A percentile compares a stretch with the other conserved stretches of the same genome.
phyloP scores from a whole-genome alignment of 768 basidiomycete genomes.

The Lactarius hengduanensis region DNA sequence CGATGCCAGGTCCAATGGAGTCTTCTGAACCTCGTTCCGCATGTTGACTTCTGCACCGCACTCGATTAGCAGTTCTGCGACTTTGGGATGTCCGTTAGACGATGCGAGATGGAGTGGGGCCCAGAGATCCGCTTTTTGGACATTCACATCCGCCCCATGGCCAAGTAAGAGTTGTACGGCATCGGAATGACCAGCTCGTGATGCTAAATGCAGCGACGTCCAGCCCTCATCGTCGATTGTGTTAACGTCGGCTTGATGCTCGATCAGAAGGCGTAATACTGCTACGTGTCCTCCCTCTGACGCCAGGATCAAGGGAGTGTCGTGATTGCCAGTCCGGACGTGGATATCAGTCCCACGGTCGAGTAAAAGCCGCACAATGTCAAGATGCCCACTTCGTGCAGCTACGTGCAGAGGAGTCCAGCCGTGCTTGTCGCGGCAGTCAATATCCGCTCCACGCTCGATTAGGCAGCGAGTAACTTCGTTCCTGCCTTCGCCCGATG shows the following conservation, averaged over 20 bases:
- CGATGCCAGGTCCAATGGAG: neutral
- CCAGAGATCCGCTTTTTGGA: accelerated
- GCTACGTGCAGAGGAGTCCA: neutral
- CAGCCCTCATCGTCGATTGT: neutral
- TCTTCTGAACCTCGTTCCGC: neutral
- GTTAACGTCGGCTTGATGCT: neutral
- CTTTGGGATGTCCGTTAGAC: neutral
- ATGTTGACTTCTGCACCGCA: neutral
- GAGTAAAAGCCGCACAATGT: neutral
- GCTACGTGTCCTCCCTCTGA: neutral
- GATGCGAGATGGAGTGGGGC: conserved; percentile 12
- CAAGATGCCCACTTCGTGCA: neutral
- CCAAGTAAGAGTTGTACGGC: neutral
- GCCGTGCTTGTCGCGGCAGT: no score
- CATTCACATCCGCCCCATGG: neutral
- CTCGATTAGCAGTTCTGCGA: neutral
- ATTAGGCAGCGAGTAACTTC: neutral
- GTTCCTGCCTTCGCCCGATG: neutral
- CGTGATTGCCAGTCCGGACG: neutral
- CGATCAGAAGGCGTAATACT: neutral
- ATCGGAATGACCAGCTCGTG: neutral
- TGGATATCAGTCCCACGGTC: neutral
- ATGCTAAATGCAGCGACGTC: neutral
- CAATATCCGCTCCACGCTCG: neutral
- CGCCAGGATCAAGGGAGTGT: neutral